These are phyloP conservation scores for Botrytis galanthina DNA, from an alignment of 2,329 filamentous ascomycete genomes.

Conservation along the genomic window DNA sequence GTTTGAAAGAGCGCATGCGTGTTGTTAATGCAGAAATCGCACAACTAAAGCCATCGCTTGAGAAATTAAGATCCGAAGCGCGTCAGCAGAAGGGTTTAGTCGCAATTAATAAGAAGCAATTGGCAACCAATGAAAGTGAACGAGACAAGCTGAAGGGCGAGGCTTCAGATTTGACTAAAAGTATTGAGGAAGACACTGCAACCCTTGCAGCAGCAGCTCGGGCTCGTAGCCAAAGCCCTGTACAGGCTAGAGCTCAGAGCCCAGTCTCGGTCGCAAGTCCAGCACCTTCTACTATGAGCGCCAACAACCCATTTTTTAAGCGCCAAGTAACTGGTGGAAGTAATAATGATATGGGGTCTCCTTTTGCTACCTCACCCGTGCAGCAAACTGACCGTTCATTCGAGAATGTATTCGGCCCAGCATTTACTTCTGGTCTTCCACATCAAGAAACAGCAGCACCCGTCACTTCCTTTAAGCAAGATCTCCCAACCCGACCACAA, in stretches of 20 bases:
- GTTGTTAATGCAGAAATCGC: slow-evolving; percentile 78
- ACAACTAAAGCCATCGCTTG: slow-evolving; percentile 83
- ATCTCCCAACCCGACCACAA: slow-evolving; percentile 29
- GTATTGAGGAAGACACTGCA: slow-evolving; percentile 56
- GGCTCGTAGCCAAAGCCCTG: slow-evolving; percentile 22
- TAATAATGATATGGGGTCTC: slow-evolving; percentile 49
- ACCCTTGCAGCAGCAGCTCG: slow-evolving; percentile 49
- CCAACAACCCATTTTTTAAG: slow-evolving; percentile 94
- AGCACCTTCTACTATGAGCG: slow-evolving; percentile 64
- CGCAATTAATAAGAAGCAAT: slow-evolving; percentile 97
- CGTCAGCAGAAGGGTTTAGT: slow-evolving; percentile 95
- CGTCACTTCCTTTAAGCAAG: slow-evolving; percentile 59
- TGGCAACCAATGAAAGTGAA: slow-evolving; percentile 84
- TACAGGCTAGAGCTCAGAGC: slow-evolving; percentile 35
- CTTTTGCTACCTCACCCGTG: slow-evolving; percentile 41
- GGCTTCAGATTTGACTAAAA: slow-evolving; percentile 65
- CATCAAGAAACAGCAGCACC: slow-evolving; percentile 45
- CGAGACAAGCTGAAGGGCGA: slow-evolving; percentile 84
- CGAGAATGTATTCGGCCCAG: slow-evolving; percentile 80
- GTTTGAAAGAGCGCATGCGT: slow-evolving; percentile 82
- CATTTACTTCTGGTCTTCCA: slow-evolving; percentile 50
- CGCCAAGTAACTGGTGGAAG: slow-evolving; percentile 51
- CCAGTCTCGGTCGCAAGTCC: slow-evolving; percentile 64
- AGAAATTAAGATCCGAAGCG: slow-evolving; percentile 88
- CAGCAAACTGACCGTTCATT: slow-evolving; percentile 65